Evolutionary conservation across 257 asterid species (phyloP), one percentile per base, ranked within the genome.

Genomic region (Nicotiana knightiana): DNA sequence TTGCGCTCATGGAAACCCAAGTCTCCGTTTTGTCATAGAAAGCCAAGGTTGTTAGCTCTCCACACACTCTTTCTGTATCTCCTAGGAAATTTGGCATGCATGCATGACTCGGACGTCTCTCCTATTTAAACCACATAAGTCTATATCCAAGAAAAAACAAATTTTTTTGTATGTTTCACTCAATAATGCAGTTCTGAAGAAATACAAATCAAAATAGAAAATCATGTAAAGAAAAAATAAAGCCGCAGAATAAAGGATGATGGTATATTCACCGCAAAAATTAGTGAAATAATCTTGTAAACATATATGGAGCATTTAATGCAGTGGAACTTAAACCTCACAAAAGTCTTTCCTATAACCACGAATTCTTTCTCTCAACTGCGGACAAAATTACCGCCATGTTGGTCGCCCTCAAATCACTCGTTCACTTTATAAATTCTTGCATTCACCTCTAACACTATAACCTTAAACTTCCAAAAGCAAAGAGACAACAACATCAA

Each of bases 371-470:
- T 79, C 48, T 66, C 75, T 11, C 9, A 66, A 66, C 35, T 66
- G 54, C 84, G 90, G 91, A 91, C 91, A 87, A 90, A 93, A 85
- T 85, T 79, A 76, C 77, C 82, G 81, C 89, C 88, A 83, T 70
- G 86, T 87, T 89, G 90, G 86, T 93, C 4, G 37, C 54, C 85
- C 85, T 86, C 75, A 85, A 82, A 82, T 93, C 97, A 92, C 92
- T 83, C 88, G 82, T 85, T 85, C 83, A 62, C 85, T 84, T 88
- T 84, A 87, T 88, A 90, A 62, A 89, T 84, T 9, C 64, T 32
- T 2, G 26, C 77, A 66, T 76, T 76, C 88, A 30, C 24, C 73
- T 15, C 24, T 32, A 4, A 1, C 57, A 33, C 7, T 1, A 76
- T 68, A n/a, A 32, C 55, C 80, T 13, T 37, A 35, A 15, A 80